Evolutionary conservation across 306 rosid genomes (phyloP), one percentile per base, ranked within the genome.

Genomic region (Cucumis cinereus): DNA sequence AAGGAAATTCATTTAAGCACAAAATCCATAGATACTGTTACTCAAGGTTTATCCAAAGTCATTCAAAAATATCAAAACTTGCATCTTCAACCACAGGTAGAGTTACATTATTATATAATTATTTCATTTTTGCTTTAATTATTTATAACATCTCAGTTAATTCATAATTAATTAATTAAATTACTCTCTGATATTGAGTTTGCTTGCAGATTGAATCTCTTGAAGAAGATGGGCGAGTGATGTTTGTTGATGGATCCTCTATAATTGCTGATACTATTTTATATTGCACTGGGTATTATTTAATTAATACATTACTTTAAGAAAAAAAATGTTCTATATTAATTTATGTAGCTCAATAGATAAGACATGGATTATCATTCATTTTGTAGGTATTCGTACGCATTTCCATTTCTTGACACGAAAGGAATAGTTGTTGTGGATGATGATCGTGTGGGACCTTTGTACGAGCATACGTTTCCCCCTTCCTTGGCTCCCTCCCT

Each of bases 371-470:
- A 30, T 30, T 30, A 30, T 30, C 35, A 30, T 30, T 30, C 35
- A 0, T 30, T 30, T 36, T 36, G 79, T 77, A 93, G 98, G 87
- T 94, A 94, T 86, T 88, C 97, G 47, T 94, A 94, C 82, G 58
- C 90, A 50, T 94, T 94, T 64, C 98, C 98, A 68, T 94, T 90
- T 82, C 97, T 94, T 89, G 92, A 91, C 91, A 87, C 97, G 86
- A 90, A 91, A 90, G 98, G 90, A 86, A 86, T 86, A 87, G 96
- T 91, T 19, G 87, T 36, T 84, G 83, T 91, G 62, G 98, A 94
- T 81, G 94, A 91, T 86, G 87, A 84, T 84, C 88, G 94, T 80
- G 98, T 94, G 86, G 97, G 98, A 4, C 97, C 97, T 30, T 77
- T 94, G 81, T 94, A 84, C 75, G 98, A 94, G 81, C 98, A 94